phyloP scores from a whole-genome alignment of 2,329 filamentous ascomycete species.

The Ophiostoma tasmaniense region DNA sequence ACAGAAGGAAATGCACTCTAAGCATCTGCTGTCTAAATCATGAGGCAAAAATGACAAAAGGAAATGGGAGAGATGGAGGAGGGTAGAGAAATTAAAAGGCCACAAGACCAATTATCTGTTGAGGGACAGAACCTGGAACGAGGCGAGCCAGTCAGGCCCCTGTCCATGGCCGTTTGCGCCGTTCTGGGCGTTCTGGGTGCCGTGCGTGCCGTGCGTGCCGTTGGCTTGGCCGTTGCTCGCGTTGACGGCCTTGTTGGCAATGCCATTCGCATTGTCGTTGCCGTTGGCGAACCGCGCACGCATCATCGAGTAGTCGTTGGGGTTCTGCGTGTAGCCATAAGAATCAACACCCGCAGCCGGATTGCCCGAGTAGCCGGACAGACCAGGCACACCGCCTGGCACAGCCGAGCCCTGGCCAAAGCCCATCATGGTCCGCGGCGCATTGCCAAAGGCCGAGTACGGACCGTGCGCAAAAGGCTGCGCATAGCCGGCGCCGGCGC shows the following conservation, averaged over 20 bases:
- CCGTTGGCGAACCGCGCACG: slow-evolving; percentile 34
- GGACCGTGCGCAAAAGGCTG: slow-evolving; percentile 26
- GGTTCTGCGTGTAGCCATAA: slow-evolving; percentile 33
- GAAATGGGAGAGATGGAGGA: background rate
- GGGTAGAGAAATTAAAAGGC: background rate
- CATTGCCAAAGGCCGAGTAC: slow-evolving; percentile 37
- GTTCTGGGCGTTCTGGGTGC: slow-evolving; percentile 22
- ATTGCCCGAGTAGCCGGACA: background rate
- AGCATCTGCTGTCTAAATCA: slow-evolving; percentile 18
- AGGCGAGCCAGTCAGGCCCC: slow-evolving; percentile 50
- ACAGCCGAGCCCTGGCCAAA: slow-evolving; percentile 25
- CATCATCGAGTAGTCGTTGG: slow-evolving; percentile 37
- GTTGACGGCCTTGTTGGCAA: background rate
- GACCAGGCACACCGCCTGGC: slow-evolving; percentile 24
- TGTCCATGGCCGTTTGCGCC: slow-evolving; percentile 32
- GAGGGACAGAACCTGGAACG: slow-evolving; percentile 65
- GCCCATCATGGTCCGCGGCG: slow-evolving; percentile 29
- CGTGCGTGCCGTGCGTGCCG: slow-evolving; percentile 6
- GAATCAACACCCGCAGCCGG: slow-evolving; percentile 28
- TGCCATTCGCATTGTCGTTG: background rate
- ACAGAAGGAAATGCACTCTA: slow-evolving; percentile 16
- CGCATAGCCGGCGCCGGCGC: slow-evolving; percentile 26
- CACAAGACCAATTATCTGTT: slow-evolving; percentile 14
- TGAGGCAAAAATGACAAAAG: slow-evolving; percentile 4
- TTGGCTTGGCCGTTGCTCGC: slow-evolving; percentile 26